These are phyloP conservation scores for Sarocladium oryzae DNA, from an alignment of 2,329 filamentous ascomycete species.

Conservation along the genomic window DNA sequence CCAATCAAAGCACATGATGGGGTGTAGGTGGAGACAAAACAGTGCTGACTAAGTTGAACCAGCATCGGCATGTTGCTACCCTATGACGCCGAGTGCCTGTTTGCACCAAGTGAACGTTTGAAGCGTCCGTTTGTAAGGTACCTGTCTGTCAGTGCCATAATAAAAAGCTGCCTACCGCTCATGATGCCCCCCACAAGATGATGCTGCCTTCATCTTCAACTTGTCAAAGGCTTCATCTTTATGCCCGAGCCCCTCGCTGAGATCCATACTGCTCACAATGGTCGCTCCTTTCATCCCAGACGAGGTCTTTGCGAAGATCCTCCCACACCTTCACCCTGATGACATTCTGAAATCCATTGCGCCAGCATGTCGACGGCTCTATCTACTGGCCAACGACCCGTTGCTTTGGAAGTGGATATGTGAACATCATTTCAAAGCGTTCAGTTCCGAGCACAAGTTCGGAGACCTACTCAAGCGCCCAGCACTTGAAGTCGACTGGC, in stretches of 20 bases:
- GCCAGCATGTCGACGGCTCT: slow-evolving; percentile 55
- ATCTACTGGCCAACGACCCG: slow-evolving; percentile 60
- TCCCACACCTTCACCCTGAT: slow-evolving; percentile 54
- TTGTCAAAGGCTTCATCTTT: not conserved
- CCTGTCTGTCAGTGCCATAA: too few species aligned
- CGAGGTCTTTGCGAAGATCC: slow-evolving; percentile 77
- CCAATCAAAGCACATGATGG: slow-evolving; percentile 8
- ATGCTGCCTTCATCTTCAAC: not conserved
- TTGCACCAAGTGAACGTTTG: too few species aligned
- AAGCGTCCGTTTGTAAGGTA: too few species aligned
- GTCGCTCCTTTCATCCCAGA: slow-evolving; percentile 57
- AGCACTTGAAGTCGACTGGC: slow-evolving; percentile 65
- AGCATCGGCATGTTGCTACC: not conserved
- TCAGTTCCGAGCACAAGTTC: slow-evolving; percentile 63
- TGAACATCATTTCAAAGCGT: slow-evolving; percentile 60
- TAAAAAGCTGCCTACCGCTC: too few species aligned
- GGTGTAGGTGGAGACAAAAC: not conserved
- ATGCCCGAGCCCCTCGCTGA: not conserved
- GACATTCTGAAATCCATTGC: slow-evolving; percentile 44
- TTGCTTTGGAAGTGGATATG: slow-evolving; percentile 80
- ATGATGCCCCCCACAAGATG: not conserved
- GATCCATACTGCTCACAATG: slow-evolving; percentile 18
- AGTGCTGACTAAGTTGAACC: not conserved
- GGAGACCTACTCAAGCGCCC: slow-evolving; percentile 44
- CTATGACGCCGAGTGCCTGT: not conserved